These are phyloP conservation scores for Neurospora sp. DNA, from an alignment of 495 filamentous ascomycete genomes.

Conservation along the genomic window DNA sequence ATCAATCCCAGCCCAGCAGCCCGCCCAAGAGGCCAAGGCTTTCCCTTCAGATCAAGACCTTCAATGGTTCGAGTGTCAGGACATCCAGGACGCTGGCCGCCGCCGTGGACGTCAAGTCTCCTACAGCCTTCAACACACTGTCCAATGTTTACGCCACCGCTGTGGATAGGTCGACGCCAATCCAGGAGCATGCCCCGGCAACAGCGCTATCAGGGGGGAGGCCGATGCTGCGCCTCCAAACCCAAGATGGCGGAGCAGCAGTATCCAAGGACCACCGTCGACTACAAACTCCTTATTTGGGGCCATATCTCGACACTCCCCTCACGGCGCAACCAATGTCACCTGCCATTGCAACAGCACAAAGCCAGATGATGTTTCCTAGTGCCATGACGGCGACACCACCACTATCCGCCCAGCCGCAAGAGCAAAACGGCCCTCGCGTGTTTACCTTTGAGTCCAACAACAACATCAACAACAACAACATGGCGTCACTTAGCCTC, in stretches of 20 bases:
- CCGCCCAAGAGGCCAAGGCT: slow-evolving; percentile 61
- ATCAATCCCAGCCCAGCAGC: slow-evolving; percentile 21
- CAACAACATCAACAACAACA: background rate
- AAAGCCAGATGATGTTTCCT: slow-evolving; percentile 29
- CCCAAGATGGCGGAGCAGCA: slow-evolving; percentile 14
- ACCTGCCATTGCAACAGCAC: slow-evolving; percentile 22
- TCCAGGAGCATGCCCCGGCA: slow-evolving; percentile 28
- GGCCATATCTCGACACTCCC: slow-evolving; percentile 35
- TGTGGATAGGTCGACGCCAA: slow-evolving; percentile 54
- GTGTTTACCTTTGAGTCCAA: slow-evolving; percentile 29
- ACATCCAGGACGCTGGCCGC: slow-evolving; percentile 25
- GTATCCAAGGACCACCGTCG: slow-evolving; percentile 14
- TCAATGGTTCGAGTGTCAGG: slow-evolving; percentile 19
- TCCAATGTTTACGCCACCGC: slow-evolving; percentile 65
- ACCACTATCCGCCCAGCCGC: slow-evolving; percentile 36
- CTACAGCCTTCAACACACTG: slow-evolving; percentile 74
- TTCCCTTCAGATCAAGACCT: slow-evolving; percentile 60
- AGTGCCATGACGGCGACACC: slow-evolving; percentile 41
- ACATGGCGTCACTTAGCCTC: background rate
- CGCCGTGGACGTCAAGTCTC: slow-evolving; percentile 52
- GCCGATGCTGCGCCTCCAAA: slow-evolving; percentile 37
- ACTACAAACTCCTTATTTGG: slow-evolving; percentile 31
- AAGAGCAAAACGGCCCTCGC: slow-evolving; percentile 25
- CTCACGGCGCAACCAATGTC: slow-evolving; percentile 33
- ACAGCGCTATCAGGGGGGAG: slow-evolving; percentile 27